Percentiles rank a stretch among this genome's conserved stretches.
Conservation (phyloP, 495 filamentous ascomycete genomes). For the Tuber indicum region DNA sequence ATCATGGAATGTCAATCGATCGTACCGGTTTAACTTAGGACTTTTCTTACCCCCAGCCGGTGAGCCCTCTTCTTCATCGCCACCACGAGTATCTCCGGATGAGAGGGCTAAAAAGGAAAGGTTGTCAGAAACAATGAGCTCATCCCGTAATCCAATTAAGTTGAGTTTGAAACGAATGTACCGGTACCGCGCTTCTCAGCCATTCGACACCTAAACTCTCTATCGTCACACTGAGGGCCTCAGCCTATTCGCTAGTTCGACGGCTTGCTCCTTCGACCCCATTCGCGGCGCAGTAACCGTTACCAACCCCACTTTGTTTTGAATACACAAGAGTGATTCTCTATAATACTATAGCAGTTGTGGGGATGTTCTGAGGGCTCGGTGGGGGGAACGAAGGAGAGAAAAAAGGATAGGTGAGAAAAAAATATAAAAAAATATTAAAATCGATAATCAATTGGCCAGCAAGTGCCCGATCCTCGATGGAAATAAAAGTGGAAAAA, state of each 20-base stretch:
- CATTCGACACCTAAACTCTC: background rate
- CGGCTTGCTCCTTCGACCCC: background rate
- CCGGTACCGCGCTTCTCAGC: background rate
- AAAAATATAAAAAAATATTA: background rate
- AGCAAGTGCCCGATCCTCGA: background rate
- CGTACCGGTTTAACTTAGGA: background rate
- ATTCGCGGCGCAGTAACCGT: background rate
- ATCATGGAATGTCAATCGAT: slow-evolving; percentile 1
- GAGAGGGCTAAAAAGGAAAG: background rate
- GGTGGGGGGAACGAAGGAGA: background rate
- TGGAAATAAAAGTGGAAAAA: slow-evolving; percentile 5
- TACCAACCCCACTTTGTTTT: background rate
- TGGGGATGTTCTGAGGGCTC: background rate
- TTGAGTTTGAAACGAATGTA: background rate
- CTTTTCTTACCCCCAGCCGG: background rate
- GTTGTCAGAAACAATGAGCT: background rate
- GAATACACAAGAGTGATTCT: background rate
- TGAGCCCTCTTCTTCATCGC: background rate
- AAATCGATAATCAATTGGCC: background rate
- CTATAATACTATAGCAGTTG: background rate
- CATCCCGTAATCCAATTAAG: background rate
- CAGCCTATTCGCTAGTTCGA: background rate
- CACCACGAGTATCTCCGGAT: background rate
- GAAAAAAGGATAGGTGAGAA: background rate
- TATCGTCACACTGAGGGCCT: background rate